Percentiles rank a stretch among this genome's conserved stretches.
These are phyloP conservation scores for Pelargonium myrrhifolium DNA, from an alignment of 441 rosid genomes.

Conservation along the genomic window DNA sequence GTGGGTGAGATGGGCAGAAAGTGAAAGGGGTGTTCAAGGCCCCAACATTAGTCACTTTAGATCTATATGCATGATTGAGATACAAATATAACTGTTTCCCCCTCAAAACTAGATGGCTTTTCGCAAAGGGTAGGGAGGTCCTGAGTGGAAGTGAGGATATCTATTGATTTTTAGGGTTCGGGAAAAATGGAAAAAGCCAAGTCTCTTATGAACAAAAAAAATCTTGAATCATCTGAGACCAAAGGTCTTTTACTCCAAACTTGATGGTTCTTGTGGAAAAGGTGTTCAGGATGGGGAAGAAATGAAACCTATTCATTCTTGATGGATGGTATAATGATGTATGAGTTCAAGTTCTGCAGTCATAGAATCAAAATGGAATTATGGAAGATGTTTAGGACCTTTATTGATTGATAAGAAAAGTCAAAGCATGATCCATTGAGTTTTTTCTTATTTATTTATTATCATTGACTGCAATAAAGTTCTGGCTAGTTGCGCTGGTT, in stretches of 20 bases:
- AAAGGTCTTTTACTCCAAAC: not conserved
- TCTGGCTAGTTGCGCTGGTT: conserved; percentile 9
- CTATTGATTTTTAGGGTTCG: not conserved
- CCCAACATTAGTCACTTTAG: not conserved
- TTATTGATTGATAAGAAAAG: not conserved
- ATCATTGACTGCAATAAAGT: not conserved
- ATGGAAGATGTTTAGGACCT: not conserved
- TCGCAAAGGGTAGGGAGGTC: not conserved
- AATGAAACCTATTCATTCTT: not conserved
- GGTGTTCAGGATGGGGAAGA: not conserved
- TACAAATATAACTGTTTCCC: not conserved
- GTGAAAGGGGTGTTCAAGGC: not conserved
- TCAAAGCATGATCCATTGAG: not conserved
- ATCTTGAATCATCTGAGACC: too few relatives aligned
- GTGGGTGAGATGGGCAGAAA: not conserved
- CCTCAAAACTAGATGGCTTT: not conserved
- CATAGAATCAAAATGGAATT: not conserved
- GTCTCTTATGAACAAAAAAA: too few relatives aligned
- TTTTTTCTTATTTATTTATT: not conserved
- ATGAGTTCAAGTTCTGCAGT: not conserved
- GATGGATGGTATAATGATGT: conserved; percentile 2
- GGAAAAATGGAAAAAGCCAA: not conserved
- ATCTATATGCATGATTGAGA: not conserved
- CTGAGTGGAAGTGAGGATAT: not conserved
- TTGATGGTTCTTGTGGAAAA: conserved; percentile 1